phyloP scores from a whole-genome alignment of 345 rosid genomes.

The Salix brachista region DNA sequence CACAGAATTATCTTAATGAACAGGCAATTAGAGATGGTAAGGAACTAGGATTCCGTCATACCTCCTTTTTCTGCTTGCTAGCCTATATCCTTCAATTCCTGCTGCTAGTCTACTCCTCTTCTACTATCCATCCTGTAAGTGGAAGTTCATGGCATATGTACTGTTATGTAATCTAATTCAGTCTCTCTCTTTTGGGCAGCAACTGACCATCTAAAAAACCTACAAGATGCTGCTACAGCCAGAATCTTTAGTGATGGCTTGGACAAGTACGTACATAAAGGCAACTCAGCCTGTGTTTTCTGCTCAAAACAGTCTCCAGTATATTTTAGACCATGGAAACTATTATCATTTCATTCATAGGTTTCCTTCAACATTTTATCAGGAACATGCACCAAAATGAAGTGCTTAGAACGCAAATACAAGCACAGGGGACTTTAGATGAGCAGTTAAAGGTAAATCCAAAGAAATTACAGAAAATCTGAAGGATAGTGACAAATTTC shows the following conservation, averaged over 20 bases:
- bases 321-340: not conserved
- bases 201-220: too few relatives aligned
- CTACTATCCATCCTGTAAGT: too few relatives aligned
- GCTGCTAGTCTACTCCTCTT: too few relatives aligned
- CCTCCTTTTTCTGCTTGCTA: too few relatives aligned
- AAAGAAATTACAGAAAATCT: not conserved
- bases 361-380: not conserved
- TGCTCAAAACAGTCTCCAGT: not conserved
- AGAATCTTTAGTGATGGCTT: too few relatives aligned
- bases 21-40: conserved; percentile 80
- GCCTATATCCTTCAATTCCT: too few relatives aligned
- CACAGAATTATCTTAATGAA: conserved; percentile 86
- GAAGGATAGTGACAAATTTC: not conserved
- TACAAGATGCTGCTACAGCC: too few relatives aligned
- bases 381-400: conserved; percentile 14
- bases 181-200: too few relatives aligned
- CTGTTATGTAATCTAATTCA: too few relatives aligned
- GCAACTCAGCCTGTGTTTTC: too few relatives aligned
- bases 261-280: too few relatives aligned
- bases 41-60: conserved; percentile 22
- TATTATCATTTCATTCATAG: not conserved
- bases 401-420: conserved; percentile 31
- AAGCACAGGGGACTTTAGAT: conserved; percentile 29
- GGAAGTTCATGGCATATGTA: too few relatives aligned
- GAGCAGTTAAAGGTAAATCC: conserved; percentile 30